phyloP scores from a whole-genome alignment of 2,329 filamentous ascomycete species.

The Tolypocladium album region DNA sequence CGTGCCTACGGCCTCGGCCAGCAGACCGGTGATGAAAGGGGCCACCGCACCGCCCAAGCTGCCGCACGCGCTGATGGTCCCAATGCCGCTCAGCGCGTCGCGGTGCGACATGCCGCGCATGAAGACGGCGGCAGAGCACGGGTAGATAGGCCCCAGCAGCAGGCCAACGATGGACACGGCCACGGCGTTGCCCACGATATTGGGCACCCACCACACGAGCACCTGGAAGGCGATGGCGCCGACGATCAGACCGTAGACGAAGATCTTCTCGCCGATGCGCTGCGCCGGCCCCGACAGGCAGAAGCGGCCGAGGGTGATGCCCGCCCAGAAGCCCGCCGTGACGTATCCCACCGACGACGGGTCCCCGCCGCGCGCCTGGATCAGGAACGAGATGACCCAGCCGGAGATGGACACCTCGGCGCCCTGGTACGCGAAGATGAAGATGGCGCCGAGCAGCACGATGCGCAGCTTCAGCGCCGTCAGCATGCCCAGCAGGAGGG shows the following conservation, averaged over 20 bases:
- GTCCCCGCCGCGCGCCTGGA: slow-evolving; percentile 58
- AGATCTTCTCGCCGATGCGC: slow-evolving; percentile 57
- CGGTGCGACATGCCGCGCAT: slow-evolving; percentile 46
- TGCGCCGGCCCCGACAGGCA: slow-evolving; percentile 55
- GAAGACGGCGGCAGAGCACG: slow-evolving; percentile 57
- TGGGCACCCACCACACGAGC: slow-evolving; percentile 70
- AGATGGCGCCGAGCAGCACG: slow-evolving; percentile 64
- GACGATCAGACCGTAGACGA: slow-evolving; percentile 51
- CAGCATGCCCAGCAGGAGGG: slow-evolving; percentile 30
- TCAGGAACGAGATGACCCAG: slow-evolving; percentile 81
- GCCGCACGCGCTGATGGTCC: slow-evolving; percentile 59
- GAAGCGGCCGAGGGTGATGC: slow-evolving; percentile 69
- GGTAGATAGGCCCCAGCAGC: slow-evolving; percentile 69
- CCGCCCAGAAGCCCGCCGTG: slow-evolving; percentile 59
- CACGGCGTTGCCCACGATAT: slow-evolving; percentile 60
- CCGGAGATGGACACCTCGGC: slow-evolving; percentile 76
- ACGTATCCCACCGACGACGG: slow-evolving; percentile 69
- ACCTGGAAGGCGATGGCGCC: slow-evolving; percentile 59
- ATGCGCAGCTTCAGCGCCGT: slow-evolving; percentile 39
- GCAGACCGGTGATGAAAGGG: slow-evolving; percentile 53
- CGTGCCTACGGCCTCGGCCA: slow-evolving; percentile 51
- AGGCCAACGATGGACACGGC: slow-evolving; percentile 61
- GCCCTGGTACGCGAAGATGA: slow-evolving; percentile 81
- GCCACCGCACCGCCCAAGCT: slow-evolving; percentile 58
- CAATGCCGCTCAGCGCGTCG: slow-evolving; percentile 52